Conservation (phyloP, 768 basidiomycete species). For the Pleurotus cornucopiae region DNA sequence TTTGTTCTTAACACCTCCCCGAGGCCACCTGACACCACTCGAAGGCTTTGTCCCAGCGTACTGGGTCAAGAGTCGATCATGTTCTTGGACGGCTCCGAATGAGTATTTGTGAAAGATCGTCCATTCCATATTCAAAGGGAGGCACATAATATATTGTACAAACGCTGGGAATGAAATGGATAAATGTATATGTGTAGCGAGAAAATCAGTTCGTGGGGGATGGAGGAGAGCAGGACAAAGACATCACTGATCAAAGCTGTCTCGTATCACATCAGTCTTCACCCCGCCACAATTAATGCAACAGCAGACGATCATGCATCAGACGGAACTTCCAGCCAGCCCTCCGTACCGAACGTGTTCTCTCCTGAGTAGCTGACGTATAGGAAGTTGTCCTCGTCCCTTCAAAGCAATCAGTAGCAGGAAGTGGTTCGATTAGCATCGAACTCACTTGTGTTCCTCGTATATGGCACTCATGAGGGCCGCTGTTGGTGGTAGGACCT, state of each 20-base stretch:
- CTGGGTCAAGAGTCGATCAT: not conserved
- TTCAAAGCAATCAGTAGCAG: constrained; percentile 31
- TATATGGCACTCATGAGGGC: constrained; percentile 99
- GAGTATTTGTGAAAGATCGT: not conserved
- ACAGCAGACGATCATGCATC: constrained; percentile 31
- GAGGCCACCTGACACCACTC: no score
- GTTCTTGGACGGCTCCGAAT: not conserved
- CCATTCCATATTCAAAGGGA: constrained; percentile 9
- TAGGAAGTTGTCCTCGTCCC: constrained; percentile 98
- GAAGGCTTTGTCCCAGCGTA: no score
- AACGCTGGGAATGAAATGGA: constrained; percentile 9
- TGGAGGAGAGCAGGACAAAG: constrained; percentile 3
- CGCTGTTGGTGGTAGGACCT: constrained; percentile 96
- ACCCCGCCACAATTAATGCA: not conserved
- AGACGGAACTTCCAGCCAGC: constrained; percentile 42
- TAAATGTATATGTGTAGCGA: not conserved
- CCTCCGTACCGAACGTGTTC: constrained; percentile 83
- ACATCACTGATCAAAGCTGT: constrained; percentile 8
- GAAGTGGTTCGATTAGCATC: constrained; percentile 4
- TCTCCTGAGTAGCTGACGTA: constrained; percentile 99
- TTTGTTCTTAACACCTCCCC: no score
- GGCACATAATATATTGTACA: constrained; percentile 7
- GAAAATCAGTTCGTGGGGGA: constrained; percentile 3
- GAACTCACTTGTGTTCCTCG: constrained; percentile 95
- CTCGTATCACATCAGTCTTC: not conserved